Evolutionary conservation across 2,329 filamentous ascomycete species (phyloP).

Genomic region (Scedosporium dehoogii): DNA sequence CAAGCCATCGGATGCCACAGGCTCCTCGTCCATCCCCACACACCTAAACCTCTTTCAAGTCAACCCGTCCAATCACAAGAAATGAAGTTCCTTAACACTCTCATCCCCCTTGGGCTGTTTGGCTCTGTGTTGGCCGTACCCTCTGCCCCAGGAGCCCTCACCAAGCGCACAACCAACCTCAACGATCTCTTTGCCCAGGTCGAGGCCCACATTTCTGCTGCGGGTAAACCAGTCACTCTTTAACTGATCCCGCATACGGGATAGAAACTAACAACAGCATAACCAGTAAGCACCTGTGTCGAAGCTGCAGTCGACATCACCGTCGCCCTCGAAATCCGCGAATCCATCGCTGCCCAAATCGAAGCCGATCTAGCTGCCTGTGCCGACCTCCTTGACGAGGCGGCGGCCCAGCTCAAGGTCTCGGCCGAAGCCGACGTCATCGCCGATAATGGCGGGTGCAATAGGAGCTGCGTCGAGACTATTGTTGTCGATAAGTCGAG

Average conservation of each 20-base stretch:
- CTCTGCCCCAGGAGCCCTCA: not conserved
- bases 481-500: slow-evolving; percentile 1
- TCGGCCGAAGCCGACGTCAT: not conserved
- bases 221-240: not conserved
- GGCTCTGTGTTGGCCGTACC: not conserved
- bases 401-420: not conserved
- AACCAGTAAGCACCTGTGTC: not conserved
- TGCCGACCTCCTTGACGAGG: slow-evolving; percentile 4
- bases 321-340: slow-evolving; percentile 1
- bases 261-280: not conserved
- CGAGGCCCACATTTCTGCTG: slow-evolving; percentile 3
- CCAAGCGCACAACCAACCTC: slow-evolving; percentile 5
- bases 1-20: not conserved
- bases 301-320: slow-evolving; percentile 1
- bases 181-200: slow-evolving; percentile 5
- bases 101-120: not conserved
- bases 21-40: not conserved
- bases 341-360: slow-evolving; percentile 1
- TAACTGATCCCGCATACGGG: not conserved
- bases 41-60: not conserved
- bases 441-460: not conserved
- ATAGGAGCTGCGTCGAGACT: not conserved
- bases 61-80: not conserved
- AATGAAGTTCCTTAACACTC: slow-evolving; percentile 1
- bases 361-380: slow-evolving; percentile 3